phyloP scores from a whole-genome alignment of 2,329 filamentous ascomycete genomes.

The Leptoxyphium fumago region DNA sequence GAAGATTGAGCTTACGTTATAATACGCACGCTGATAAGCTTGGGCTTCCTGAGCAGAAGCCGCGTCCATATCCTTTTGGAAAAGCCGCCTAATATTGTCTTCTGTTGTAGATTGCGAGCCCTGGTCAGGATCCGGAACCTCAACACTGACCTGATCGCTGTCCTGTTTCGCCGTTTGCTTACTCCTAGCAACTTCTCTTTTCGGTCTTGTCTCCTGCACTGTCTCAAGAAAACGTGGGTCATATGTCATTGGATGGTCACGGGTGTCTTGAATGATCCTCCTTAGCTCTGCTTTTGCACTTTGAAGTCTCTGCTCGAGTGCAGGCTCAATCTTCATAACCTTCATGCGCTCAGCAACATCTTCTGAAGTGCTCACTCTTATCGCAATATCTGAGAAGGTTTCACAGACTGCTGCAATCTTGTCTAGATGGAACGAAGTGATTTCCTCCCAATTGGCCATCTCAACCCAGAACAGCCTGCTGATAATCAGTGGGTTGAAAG shows the following conservation, averaged over 20 bases:
- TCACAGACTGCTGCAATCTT: conserved; percentile 20
- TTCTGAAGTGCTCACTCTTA: conserved; percentile 24
- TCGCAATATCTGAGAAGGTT: conserved; percentile 22
- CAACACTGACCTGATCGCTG: too few relatives aligned
- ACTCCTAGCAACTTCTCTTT: too few relatives aligned
- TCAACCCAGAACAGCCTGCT: conserved; percentile 46
- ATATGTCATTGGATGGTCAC: conserved; percentile 23
- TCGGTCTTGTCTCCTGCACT: conserved; percentile 18
- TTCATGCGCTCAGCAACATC: conserved; percentile 26
- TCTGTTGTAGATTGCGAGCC: too few relatives aligned
- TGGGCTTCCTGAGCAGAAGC: conserved; percentile 23
- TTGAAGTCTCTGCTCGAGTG: conserved; percentile 24
- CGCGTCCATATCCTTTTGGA: too few relatives aligned
- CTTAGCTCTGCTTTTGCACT: conserved; percentile 26
- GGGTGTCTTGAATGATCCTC: conserved; percentile 34
- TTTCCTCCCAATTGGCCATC: conserved; percentile 36
- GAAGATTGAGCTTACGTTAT: too few relatives aligned
- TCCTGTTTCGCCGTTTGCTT: too few relatives aligned
- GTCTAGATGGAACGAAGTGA: conserved; percentile 24
- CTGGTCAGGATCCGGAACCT: too few relatives aligned
- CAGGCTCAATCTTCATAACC: conserved; percentile 25
- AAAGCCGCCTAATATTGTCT: too few relatives aligned
- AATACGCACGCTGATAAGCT: conserved; percentile 22
- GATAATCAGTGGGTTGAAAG: conserved; percentile 45
- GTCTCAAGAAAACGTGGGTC: conserved; percentile 24